Base-by-base conservation (phyloP, 106 monocot genomes). In the Dactylorhiza incarnata region DNA sequence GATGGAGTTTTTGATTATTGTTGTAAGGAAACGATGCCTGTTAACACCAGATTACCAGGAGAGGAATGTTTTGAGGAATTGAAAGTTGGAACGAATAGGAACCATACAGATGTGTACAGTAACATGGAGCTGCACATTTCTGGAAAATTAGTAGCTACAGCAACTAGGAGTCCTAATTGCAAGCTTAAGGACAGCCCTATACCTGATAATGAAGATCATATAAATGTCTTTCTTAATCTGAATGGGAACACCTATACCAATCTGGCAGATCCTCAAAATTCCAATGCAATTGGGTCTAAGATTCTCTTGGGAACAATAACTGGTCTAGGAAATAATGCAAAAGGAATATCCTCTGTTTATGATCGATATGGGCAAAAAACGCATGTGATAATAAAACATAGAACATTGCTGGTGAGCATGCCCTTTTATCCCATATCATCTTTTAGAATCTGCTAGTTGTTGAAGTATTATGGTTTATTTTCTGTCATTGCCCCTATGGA, bases 341-440 rank as follows among this genome's bases (percentile, higher is more conserved):
- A 97, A 86, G 93, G 87, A 55, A 83, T 75, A 16, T 97, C 93
- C 71, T 88, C 82, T 71, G 90, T 93, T 63, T 91, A 86, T 82
- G 83, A 97, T 78, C 45, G 54, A 74, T 49, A 22, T 68, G 89
- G 91, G 45, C 73, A 75, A 68, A 87, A 87, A 82, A 97, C 93
- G 77, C 96, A 97, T 73, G 74, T 85, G 49, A 91, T 97, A 75
- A 78, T 93, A 85, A 97, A 93, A 50, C 89, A 97, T 73, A 85
- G 96, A 81, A 97, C 96, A 61, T 83, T 97, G 54, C 63, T 97
- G 96, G 96, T 95, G 72, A 54, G 86, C 81, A 75, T 65, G 45
- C n/a, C 15, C 63, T 15, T 78, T 65, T 77, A 68, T 24, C 19
- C 45, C 58, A 6, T 15, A 53, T 29, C 22, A 49, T 69, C 8